Base-by-base conservation (phyloP, 805 yeast species). In the Komagataella ulmi region DNA sequence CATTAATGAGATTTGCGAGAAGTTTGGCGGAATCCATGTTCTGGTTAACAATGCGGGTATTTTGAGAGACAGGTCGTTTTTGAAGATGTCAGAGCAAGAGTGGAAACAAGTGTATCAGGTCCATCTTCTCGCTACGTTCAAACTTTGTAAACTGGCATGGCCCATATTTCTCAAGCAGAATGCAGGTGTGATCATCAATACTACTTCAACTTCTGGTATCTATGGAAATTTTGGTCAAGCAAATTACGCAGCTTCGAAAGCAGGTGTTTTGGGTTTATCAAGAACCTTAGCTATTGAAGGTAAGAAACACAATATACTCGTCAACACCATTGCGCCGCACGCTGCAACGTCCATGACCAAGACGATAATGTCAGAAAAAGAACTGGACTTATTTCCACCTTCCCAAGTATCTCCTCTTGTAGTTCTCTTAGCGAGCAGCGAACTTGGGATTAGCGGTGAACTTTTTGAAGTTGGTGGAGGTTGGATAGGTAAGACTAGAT, bases 141-240 rank as follows among this genome's bases (percentile, higher is more conserved):
- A 83, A 61, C 78, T 91, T 65, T 80, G 88, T 58, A 84, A 86
- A 64, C 84, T 90, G 51, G 96, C 91, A 7, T 91, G 97, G 97
- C 97, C 97, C 44, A 71, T 85, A 57, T 87, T 91, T 66, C 58
- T 76, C 52, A 78, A 87, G 64, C 88, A 90, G 68, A 80, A 82
- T 58, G 75, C 77, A 51, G 97, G 98, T 59, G 76, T 80, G 56
- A 83, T 91, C 52, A 78, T 91, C 58, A 91, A 91, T 69, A 87
- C 95, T 47, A 78, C 97, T 21, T 89, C 97, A 17, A 91, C 98
- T 7, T 89, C 97, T 2, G 99, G 98, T 57, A 89, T 91, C 59
- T 91, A 91, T 67, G 99, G 99, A 57, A 88, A 85, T 73, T 91
- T 91, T 71, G 99, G 99, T 50, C 99, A 91, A 71, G 88, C 97